Base-by-base conservation (phyloP, 192 early-diverging fungal genomes). In the Umbelopsis sp. region DNA sequence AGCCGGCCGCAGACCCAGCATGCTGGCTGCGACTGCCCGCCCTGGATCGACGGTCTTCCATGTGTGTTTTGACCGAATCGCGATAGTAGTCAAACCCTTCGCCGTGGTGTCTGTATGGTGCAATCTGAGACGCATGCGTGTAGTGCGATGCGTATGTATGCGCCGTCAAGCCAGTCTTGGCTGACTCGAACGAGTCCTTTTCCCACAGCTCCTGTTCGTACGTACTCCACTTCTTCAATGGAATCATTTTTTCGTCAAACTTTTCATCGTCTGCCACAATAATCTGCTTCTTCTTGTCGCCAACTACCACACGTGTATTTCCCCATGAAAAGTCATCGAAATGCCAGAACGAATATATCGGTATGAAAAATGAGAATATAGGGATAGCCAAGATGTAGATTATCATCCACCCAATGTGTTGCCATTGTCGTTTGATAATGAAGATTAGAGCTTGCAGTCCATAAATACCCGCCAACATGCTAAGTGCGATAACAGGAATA, bases 321-420 rank as follows among this genome's bases (percentile, higher is more conserved):
- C 96, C 97, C 97, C 97, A 99, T n/a, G 94, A 96, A 75, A 99
- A 99, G 75, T 99, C 95, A 77, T 99, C 97, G 80, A 98, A 96
- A 84, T 96, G 95, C 97, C 97, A 99, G 86, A 95, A 96, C 22
- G 95, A 74, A 82, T 94, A 96, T 25, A 89, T 47, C 18, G 86
- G 86, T 67, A 87, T 86, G 41, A 85, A 76, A 72, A 89, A 86
- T 20, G 82, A 82, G 80, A 93, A 94, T 13, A 92, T 78, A 11
- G 91, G 91, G 74, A 91, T 89, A 10, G 92, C 91, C 35, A 91
- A 49, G 46, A 93, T 86, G 66, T 88, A 91, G 66, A 95, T 90
- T 33, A 96, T 83, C 93, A 96, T 93, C 93, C 93, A 93, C 20
- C 89, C 89, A 52, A 94, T 86, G 73, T 90, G 87, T 71, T 90